These are phyloP conservation scores for Leccinum solheimii DNA, from an alignment of 1,284 basidiomycete species.

Conservation along the genomic window DNA sequence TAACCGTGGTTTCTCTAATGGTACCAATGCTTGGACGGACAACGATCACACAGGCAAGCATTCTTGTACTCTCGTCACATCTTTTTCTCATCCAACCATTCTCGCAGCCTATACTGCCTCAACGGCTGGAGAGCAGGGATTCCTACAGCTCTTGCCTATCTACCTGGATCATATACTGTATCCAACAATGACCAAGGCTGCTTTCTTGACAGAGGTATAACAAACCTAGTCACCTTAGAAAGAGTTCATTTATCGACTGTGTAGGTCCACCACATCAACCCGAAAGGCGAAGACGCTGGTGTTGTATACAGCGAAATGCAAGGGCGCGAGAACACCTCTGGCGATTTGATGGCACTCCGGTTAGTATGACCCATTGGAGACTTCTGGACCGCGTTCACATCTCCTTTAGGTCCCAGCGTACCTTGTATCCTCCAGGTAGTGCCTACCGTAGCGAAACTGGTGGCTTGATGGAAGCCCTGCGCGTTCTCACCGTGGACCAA, in stretches of 20 bases:
- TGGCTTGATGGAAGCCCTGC: slow-evolving; percentile 90
- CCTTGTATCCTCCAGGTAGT: slow-evolving; percentile 80
- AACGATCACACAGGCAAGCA: slow-evolving; percentile 69
- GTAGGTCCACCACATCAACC: slow-evolving; percentile 90
- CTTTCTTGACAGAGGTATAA: slow-evolving; percentile 87
- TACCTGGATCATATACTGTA: slow-evolving; percentile 98
- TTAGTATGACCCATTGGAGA: slow-evolving; percentile 36
- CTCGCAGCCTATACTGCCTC: slow-evolving; percentile 84
- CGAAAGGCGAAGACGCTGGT: slow-evolving; percentile 88
- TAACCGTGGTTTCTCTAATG: slow-evolving; percentile 92
- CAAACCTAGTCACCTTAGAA: background rate
- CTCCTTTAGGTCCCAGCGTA: slow-evolving; percentile 65
- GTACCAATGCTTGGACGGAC: slow-evolving; percentile 88
- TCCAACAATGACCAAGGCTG: slow-evolving; percentile 90
- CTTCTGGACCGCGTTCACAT: slow-evolving; percentile 6
- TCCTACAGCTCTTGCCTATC: slow-evolving; percentile 91
- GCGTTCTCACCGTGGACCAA: slow-evolving; percentile 86
- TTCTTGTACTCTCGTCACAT: background rate
- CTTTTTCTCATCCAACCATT: background rate
- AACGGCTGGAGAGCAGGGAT: slow-evolving; percentile 97
- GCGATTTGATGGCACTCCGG: slow-evolving; percentile 88
- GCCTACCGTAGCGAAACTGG: slow-evolving; percentile 97
- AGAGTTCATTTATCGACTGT: slow-evolving; percentile 1
- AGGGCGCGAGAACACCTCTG: slow-evolving; percentile 90
- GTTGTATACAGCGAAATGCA: slow-evolving; percentile 99